Evolutionary conservation across 2,329 filamentous ascomycete species (phyloP).

Genomic region (Scedosporium boydii): DNA sequence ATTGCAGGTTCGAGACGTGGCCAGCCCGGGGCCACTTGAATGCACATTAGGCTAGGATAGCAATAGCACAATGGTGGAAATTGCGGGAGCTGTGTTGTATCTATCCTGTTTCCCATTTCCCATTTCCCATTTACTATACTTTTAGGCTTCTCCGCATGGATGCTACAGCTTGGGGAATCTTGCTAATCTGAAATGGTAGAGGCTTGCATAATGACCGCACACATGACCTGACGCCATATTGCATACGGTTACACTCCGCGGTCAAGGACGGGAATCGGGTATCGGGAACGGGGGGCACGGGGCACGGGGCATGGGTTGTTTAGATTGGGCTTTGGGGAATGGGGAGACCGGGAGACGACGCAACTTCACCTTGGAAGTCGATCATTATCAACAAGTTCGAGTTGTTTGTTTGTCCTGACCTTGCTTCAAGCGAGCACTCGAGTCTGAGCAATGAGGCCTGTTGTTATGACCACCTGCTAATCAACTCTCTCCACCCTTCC

Average conservation of each 20-base stretch:
- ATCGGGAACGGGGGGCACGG: too few species aligned
- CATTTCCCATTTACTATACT: not conserved
- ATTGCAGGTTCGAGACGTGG: not conserved
- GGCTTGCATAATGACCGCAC: not conserved
- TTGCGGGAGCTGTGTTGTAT: not conserved
- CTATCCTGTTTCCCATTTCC: not conserved
- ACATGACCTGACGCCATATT: constrained; percentile 2
- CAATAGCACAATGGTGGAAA: not conserved
- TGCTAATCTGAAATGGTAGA: constrained; percentile 1
- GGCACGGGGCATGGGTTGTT: too few species aligned
- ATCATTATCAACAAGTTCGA: too few species aligned
- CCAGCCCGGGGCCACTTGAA: not conserved
- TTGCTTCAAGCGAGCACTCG: too few species aligned
- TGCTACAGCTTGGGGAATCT: too few species aligned
- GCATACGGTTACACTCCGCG: not conserved
- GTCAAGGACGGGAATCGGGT: not conserved
- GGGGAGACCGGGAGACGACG: too few species aligned
- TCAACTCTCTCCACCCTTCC: too few species aligned
- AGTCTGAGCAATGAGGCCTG: too few species aligned
- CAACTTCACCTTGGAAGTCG: too few species aligned
- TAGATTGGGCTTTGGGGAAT: too few species aligned
- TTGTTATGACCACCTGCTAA: too few species aligned
- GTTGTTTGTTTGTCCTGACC: too few species aligned
- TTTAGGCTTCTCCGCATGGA: not conserved
- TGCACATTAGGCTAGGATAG: not conserved